Conservation (phyloP, 176 grass and related monocot species). For the Poa annua region DNA sequence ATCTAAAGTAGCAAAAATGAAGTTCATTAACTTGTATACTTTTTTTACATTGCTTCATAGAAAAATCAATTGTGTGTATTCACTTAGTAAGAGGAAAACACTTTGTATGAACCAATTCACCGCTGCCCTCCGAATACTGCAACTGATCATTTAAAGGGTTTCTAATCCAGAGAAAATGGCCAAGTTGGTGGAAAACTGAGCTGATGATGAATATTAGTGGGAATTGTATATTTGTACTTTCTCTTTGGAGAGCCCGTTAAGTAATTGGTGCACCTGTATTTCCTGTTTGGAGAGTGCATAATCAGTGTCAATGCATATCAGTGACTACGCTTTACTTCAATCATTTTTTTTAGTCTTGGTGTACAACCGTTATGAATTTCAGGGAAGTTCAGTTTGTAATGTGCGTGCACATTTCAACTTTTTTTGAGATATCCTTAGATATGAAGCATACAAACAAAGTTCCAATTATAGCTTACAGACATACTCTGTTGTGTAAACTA, state of each 20-base stretch:
- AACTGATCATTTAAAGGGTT: neutral
- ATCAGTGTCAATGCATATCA: neutral
- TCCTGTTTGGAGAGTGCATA: neutral
- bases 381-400: neutral
- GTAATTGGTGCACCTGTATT: neutral
- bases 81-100: neutral
- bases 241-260: neutral
- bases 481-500: neutral
- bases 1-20: neutral
- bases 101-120: neutral
- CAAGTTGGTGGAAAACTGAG: slow-evolving; percentile 10
- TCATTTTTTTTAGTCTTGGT: neutral
- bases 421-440: neutral
- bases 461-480: neutral
- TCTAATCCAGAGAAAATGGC: neutral
- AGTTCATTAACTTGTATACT: neutral
- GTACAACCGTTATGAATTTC: neutral
- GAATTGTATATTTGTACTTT: neutral
- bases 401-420: neutral
- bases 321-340: slow-evolving; percentile 11
- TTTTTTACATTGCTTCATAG: neutral
- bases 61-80: slow-evolving; percentile 17
- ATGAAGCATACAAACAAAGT: neutral
- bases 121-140: slow-evolving; percentile 1
- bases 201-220: neutral